Conservation (phyloP, 1,139 yeast genomes). For the Arxiozyma slooffiae region DNA sequence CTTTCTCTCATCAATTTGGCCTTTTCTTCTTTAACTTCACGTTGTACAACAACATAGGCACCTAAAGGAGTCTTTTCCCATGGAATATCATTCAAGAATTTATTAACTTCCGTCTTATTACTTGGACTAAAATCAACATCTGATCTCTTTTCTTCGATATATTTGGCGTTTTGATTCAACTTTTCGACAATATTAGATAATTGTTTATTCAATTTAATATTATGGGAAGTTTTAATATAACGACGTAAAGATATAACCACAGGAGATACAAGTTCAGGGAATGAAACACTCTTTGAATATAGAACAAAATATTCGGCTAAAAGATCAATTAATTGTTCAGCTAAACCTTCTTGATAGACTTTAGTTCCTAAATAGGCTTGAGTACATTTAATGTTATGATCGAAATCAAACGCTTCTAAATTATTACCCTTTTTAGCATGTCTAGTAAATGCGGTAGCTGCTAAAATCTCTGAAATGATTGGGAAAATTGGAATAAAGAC, state of each 20-base stretch:
- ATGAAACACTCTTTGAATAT: conserved; percentile 76
- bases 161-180: conserved; percentile 63
- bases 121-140: conserved; percentile 78
- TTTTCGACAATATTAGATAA: conserved; percentile 69
- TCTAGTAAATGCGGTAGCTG: conserved; percentile 70
- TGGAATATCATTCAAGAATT: conserved; percentile 58
- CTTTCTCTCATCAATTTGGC: conserved; percentile 60
- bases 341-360: conserved; percentile 78
- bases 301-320: conserved; percentile 74
- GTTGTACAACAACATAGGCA: conserved; percentile 69
- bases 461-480: conserved; percentile 66
- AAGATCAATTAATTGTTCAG: conserved; percentile 78
- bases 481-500: conserved; percentile 91
- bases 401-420: conserved; percentile 77
- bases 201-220: conserved; percentile 67
- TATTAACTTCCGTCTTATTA: conserved; percentile 60
- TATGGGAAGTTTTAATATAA: conserved; percentile 61
- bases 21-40: conserved; percentile 74
- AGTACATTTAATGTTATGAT: conserved; percentile 70
- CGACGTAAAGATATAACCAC: conserved; percentile 73
- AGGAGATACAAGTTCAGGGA: conserved; percentile 91
- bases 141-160: conserved; percentile 57
- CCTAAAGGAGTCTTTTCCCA: conserved; percentile 93
- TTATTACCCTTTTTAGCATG: conserved; percentile 50
- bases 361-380: conserved; percentile 77